phyloP scores from a whole-genome alignment of 2,329 filamentous ascomycete species.

The Atkinsonella hypoxylon region DNA sequence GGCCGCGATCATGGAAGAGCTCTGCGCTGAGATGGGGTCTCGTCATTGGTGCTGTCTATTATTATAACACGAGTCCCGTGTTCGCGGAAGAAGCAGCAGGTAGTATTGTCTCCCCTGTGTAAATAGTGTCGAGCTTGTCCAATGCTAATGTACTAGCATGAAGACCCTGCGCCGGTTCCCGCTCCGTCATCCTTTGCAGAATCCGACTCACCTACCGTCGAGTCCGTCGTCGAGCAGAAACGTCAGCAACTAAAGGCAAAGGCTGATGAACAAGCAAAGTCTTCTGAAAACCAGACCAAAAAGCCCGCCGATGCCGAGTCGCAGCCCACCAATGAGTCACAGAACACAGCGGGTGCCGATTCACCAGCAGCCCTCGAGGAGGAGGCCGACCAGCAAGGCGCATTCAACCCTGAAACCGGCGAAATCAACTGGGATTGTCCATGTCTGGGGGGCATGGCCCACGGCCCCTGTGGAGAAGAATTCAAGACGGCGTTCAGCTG shows the following conservation, averaged over 20 bases:
- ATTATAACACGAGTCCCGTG: slow-evolving; percentile 79
- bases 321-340: slow-evolving; percentile 15
- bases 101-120: background rate
- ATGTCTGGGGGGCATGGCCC: slow-evolving; percentile 91
- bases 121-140: background rate
- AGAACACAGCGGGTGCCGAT: slow-evolving; percentile 15
- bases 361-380: slow-evolving; percentile 53
- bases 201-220: slow-evolving; percentile 49
- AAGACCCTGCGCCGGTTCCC: slow-evolving; percentile 14
- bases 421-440: slow-evolving; percentile 99
- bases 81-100: slow-evolving; percentile 70
- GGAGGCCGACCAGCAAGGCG: slow-evolving; percentile 76
- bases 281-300: slow-evolving; percentile 9
- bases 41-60: slow-evolving; percentile 70
- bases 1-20: slow-evolving; percentile 73
- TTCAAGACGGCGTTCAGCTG: slow-evolving; percentile 96
- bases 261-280: slow-evolving; percentile 13
- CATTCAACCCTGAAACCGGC: slow-evolving; percentile 95
- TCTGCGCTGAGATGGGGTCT: slow-evolving; percentile 61
- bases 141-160: background rate
- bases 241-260: slow-evolving; percentile 32
- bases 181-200: slow-evolving; percentile 43
- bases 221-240: slow-evolving; percentile 55
- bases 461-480: slow-evolving; percentile 89
- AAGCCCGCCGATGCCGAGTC: slow-evolving; percentile 13